phyloP scores from a whole-genome alignment of 2,329 filamentous ascomycete genomes.

The Colletotrichum plurivorum region DNA sequence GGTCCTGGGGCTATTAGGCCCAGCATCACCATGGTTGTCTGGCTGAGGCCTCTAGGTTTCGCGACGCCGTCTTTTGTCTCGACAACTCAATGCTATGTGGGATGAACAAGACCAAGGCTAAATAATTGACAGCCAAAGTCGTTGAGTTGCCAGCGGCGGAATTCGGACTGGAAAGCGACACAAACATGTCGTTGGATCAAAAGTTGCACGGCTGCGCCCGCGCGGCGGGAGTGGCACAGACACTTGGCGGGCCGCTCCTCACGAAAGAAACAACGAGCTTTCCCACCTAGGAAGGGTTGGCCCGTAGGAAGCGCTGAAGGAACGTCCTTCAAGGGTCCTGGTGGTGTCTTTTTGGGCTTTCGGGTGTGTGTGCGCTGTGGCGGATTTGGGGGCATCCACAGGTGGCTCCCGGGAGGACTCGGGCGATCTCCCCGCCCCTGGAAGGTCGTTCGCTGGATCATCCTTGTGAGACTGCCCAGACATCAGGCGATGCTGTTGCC shows the following conservation, averaged over 20 bases:
- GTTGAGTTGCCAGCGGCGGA: neutral
- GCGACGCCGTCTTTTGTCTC: conserved; percentile 5
- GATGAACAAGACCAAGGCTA: neutral
- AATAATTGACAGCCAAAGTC: neutral
- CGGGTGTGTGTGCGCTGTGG: neutral
- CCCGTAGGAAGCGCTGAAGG: conserved; percentile 1
- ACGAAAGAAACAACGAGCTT: neutral
- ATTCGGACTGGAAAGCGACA: neutral
- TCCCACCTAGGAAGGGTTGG: neutral
- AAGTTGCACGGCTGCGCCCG: neutral
- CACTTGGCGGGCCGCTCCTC: neutral
- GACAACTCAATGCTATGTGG: neutral
- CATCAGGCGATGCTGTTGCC: conserved; percentile 15
- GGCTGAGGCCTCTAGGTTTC: neutral
- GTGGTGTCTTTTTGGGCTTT: neutral
- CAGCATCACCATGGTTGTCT: conserved; percentile 4
- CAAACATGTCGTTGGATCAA: neutral
- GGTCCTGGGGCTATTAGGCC: neutral
- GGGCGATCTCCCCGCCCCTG: conserved; percentile 32
- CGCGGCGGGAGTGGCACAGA: conserved; percentile 11
- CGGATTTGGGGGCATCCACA: neutral
- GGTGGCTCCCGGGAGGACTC: conserved; percentile 18
- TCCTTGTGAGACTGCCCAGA: conserved; percentile 8
- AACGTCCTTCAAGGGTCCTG: conserved; percentile 19
- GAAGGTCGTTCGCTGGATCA: neutral